These are phyloP conservation scores for Nephelium lappaceum DNA, from an alignment of 345 rosid species.

Conservation along the genomic window DNA sequence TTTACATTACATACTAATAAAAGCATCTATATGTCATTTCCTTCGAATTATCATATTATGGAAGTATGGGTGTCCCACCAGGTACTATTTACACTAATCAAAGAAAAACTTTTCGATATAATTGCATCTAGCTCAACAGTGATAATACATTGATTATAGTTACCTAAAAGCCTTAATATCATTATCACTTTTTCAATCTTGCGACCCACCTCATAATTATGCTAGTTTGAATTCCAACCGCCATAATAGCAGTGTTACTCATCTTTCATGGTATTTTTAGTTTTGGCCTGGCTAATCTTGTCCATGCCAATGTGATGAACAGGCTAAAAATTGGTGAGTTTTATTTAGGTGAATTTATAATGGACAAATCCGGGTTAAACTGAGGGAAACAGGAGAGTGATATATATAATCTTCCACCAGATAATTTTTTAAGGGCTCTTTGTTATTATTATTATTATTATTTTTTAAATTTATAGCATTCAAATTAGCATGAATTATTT, in stretches of 20 bases:
- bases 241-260: background rate
- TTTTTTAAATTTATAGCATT: too few relatives aligned
- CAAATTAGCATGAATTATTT: too few relatives aligned
- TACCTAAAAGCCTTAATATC: background rate
- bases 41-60: too few relatives aligned
- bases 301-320: background rate
- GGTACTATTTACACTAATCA: background rate
- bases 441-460: too few relatives aligned
- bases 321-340: background rate
- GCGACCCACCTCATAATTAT: slow-evolving; percentile 1
- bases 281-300: too few relatives aligned
- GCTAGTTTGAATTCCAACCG: background rate
- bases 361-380: background rate
- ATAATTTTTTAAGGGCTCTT: too few relatives aligned
- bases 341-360: background rate
- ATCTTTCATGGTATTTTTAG: background rate
- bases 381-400: too few relatives aligned
- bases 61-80: background rate
- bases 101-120: background rate
- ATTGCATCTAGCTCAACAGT: slow-evolving; percentile 3
- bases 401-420: too few relatives aligned
- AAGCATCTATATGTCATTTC: too few relatives aligned
- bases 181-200: background rate
- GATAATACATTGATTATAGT: background rate
- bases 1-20: too few relatives aligned